Evolutionary conservation across 2,329 filamentous ascomycete genomes (phyloP).

Genomic region (Aureobasidium leucospermi): DNA sequence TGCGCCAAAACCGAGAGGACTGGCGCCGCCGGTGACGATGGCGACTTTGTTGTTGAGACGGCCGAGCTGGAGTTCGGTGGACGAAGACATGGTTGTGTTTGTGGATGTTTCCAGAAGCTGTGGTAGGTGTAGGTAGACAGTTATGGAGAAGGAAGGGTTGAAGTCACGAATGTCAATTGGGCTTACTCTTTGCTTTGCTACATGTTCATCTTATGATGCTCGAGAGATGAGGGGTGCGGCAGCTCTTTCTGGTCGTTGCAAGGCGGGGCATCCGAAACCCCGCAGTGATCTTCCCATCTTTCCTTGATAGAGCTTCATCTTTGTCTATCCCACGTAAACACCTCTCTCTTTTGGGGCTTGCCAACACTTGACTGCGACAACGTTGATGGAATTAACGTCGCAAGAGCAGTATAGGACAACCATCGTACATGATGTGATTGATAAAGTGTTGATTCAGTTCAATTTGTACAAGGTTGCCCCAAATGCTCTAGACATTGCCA

Average conservation of each 20-base stretch:
- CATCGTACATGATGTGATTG: no score
- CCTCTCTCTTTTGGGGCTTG: no score
- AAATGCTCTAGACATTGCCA: no score
- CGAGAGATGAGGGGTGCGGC: neutral
- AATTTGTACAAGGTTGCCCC: no score
- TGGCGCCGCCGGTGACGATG: slow-evolving; percentile 51
- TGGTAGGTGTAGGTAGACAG: no score
- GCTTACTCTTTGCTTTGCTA: neutral
- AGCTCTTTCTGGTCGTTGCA: neutral
- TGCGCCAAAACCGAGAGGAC: slow-evolving; percentile 52
- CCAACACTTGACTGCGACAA: no score
- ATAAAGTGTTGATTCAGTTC: no score
- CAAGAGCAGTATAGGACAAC: no score
- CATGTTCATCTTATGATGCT: neutral
- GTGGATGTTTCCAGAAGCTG: neutral
- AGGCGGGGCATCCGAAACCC: slow-evolving; percentile 1
- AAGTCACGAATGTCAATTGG: neutral
- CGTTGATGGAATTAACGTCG: no score
- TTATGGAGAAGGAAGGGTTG: neutral
- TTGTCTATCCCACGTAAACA: no score
- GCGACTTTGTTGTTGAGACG: slow-evolving; percentile 47
- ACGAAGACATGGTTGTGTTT: slow-evolving; percentile 5
- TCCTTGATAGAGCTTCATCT: no score
- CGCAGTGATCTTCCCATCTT: neutral
- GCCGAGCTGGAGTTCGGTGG: slow-evolving; percentile 7